Base-by-base conservation (phyloP, 2,329 filamentous ascomycete species). In the Trichoderma sp. region DNA sequence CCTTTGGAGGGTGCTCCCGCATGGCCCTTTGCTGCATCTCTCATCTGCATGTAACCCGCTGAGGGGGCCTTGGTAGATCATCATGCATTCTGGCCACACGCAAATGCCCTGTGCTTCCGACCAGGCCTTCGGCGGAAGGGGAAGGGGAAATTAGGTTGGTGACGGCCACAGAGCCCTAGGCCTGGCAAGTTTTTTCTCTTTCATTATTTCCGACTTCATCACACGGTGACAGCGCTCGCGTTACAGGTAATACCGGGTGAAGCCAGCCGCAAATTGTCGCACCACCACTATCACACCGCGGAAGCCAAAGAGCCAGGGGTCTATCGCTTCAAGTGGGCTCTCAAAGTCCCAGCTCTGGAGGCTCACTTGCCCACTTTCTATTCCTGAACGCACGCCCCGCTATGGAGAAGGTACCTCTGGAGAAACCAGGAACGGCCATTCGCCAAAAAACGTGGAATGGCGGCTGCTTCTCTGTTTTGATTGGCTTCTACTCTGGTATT, bases 241-340 rank as follows among this genome's bases (percentile, higher is more conserved):
- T 39, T 55, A 58, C 63, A 58, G 51, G 55, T 66, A 46, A 66
- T 59, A 30, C 54, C 64, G 64, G 64, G 56, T 51, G 39, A 60
- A 59, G 56, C 65, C 58, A 60, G 55, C 65, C 64, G 64, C 65
- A 68, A 60, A 59, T 68, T 68, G 58, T 60, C 58, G 56, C 65
- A 68, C 65, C 65, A 68, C 65, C 65, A 66, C 52, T 34, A 68
- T 68, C 65, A 68, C 65, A 68, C 46, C 65, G 65, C 54, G 65
- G 39, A 56, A 56, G 61, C 24, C 39, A 55, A 60, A 43, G 34
- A 46, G 28, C 21, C 43, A 52, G 49, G 49, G 55, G 39, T 34
- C 56, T 14, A 37, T 55, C 46, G 59, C 60, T 49, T 46, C 32
- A 68, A 60, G 65, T 54, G 65, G 65, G 56, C 56, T 52, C 24